Percentiles rank a stretch among this genome's conserved stretches.
Conservation (phyloP, 164 flowering plant species). For the Cinnamomum micranthum region DNA sequence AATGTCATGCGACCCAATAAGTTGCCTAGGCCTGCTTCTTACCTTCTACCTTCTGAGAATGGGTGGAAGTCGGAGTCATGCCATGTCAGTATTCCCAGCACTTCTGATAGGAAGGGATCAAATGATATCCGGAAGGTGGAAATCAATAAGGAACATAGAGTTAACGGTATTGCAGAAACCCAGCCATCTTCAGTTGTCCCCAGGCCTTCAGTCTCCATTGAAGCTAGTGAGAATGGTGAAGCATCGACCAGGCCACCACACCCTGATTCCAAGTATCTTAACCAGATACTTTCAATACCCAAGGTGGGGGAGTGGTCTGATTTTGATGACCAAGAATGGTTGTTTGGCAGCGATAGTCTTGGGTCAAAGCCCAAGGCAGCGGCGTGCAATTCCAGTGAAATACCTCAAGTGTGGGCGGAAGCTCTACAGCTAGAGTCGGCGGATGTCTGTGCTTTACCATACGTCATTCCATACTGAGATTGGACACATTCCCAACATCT, state of each 20-base stretch:
- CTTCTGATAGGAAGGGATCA: slow-evolving; percentile 28
- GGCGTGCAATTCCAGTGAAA: slow-evolving; percentile 23
- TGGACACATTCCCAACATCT: background rate
- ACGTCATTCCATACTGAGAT: slow-evolving; percentile 70
- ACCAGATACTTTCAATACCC: slow-evolving; percentile 53
- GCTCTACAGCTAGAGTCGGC: slow-evolving; percentile 52
- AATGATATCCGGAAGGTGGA: slow-evolving; percentile 26
- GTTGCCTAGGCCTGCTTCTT: slow-evolving; percentile 35
- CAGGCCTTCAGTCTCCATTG: slow-evolving; percentile 9
- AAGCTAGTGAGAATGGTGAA: slow-evolving; percentile 34
- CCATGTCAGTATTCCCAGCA: slow-evolving; percentile 24
- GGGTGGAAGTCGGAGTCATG: slow-evolving; percentile 38
- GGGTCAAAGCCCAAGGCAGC: slow-evolving; percentile 29
- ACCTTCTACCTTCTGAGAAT: slow-evolving; percentile 35
- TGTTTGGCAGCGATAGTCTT: slow-evolving; percentile 24
- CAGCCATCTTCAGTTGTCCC: slow-evolving; percentile 10
- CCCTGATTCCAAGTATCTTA: slow-evolving; percentile 61
- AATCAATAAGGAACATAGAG: slow-evolving; percentile 33
- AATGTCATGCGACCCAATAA: slow-evolving; percentile 43
- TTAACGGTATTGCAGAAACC: slow-evolving; percentile 48
- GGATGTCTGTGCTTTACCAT: slow-evolving; percentile 71
- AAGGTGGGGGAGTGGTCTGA: slow-evolving; percentile 54
- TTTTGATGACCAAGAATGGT: slow-evolving; percentile 69
- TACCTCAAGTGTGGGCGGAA: slow-evolving; percentile 62
- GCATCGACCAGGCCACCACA: slow-evolving; percentile 52